Evolutionary conservation across 2,329 filamentous ascomycete genomes (phyloP).

Genomic region (Chrysosporium keratinophilum): DNA sequence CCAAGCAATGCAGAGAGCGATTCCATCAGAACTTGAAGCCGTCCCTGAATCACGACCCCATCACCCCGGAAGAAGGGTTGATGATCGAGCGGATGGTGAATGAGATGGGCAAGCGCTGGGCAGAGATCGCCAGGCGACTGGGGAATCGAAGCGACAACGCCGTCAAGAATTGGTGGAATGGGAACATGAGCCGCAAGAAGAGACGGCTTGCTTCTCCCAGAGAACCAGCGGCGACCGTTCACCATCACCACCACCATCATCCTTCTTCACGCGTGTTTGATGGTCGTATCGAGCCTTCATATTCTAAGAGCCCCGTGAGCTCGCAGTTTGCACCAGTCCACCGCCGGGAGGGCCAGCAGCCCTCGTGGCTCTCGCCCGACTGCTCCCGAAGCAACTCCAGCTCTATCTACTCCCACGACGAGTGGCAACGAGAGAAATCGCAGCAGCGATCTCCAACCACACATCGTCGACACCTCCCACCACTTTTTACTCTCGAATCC

Average conservation of each 20-base stretch:
- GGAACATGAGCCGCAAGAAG: conserved; percentile 71
- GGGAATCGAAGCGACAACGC: conserved; percentile 85
- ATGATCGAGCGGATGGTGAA: conserved; percentile 67
- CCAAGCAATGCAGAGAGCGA: conserved; percentile 90
- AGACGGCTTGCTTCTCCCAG: conserved; percentile 28
- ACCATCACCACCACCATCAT: no score
- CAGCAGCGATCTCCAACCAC: not conserved
- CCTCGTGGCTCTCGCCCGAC: not conserved
- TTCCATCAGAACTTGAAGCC: conserved; percentile 90
- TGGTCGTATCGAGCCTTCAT: conserved; percentile 29
- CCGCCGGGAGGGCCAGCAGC: not conserved
- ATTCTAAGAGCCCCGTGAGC: not conserved
- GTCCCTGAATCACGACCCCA: conserved; percentile 60
- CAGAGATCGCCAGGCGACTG: conserved; percentile 75
- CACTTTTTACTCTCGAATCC: conserved; percentile 3
- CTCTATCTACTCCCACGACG: not conserved
- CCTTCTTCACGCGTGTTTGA: conserved; percentile 25
- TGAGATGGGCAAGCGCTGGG: conserved; percentile 79
- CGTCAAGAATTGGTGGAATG: conserved; percentile 98
- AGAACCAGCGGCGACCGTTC: not conserved
- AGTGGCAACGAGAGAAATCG: not conserved
- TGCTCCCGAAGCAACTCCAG: not conserved
- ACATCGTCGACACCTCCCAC: conserved; percentile 10
- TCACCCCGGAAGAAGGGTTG: conserved; percentile 58
- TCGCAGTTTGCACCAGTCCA: not conserved